Percentiles rank a stretch among this genome's conserved stretches.
These are phyloP conservation scores for Eucalyptus cladocalyx DNA, from an alignment of 345 rosid genomes.

Conservation along the genomic window DNA sequence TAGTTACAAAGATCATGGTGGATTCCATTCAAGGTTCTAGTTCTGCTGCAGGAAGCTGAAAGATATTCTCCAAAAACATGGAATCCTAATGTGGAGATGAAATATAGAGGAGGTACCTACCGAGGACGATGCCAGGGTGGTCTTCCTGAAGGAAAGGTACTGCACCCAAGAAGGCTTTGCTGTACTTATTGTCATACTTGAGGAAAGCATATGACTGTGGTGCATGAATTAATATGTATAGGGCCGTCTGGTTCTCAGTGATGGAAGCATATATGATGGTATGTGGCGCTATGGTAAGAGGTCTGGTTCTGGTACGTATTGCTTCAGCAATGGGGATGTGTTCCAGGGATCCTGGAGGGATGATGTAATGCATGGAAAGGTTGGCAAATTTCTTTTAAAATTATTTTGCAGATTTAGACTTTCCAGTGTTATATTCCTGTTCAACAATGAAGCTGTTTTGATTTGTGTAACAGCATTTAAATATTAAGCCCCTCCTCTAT, in stretches of 20 bases:
- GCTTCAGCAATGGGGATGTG: slow-evolving; percentile 88
- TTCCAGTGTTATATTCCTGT: not conserved
- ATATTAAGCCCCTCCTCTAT: not conserved
- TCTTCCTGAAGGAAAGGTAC: slow-evolving; percentile 98
- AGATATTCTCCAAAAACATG: slow-evolving; percentile 76
- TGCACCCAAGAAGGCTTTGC: not conserved
- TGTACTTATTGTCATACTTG: not conserved
- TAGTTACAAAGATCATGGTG: not conserved
- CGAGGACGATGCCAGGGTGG: slow-evolving; percentile 92
- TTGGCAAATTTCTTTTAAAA: slow-evolving; percentile 1
- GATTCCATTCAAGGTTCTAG: not conserved
- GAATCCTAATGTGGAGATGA: slow-evolving; percentile 77
- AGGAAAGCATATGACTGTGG: not conserved
- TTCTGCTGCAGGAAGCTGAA: slow-evolving; percentile 63
- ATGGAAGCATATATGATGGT: slow-evolving; percentile 91
- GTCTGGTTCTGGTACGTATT: slow-evolving; percentile 84
- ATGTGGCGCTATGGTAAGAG: slow-evolving; percentile 92
- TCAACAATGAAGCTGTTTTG: not conserved
- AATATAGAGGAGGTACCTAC: slow-evolving; percentile 84
- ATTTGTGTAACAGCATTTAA: not conserved
- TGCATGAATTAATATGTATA: slow-evolving; percentile 8
- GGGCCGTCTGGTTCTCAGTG: slow-evolving; percentile 72
- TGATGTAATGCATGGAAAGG: slow-evolving; percentile 96
- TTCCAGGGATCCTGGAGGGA: slow-evolving; percentile 99
- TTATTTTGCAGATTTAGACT: not conserved